phyloP scores from a whole-genome alignment of 192 early-diverging fungal genomes.

The Backusella australiensis region DNA sequence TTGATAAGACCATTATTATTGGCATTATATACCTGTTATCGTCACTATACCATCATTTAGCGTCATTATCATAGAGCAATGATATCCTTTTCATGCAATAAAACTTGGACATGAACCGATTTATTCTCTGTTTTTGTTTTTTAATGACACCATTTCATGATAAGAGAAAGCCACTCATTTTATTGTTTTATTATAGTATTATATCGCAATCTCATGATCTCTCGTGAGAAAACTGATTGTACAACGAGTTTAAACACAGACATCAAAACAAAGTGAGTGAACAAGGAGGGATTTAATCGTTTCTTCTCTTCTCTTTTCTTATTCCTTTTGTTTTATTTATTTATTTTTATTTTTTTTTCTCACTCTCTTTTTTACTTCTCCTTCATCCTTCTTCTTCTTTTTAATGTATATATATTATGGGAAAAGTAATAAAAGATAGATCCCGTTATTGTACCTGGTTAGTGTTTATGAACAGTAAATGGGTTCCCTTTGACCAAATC shows the following conservation, averaged over 20 bases:
- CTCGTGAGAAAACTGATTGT: conserved; percentile 8
- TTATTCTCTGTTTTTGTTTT: background rate
- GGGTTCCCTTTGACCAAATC: conserved; percentile 21
- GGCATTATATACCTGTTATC: background rate
- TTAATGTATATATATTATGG: conserved; percentile 4
- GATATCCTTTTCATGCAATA: background rate
- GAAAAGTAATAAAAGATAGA: background rate
- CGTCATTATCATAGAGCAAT: too few species aligned
- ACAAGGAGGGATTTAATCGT: background rate
- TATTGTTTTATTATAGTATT: background rate
- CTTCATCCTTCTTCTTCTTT: background rate
- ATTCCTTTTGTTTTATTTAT: background rate
- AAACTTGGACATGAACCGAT: background rate
- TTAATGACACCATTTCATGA: conserved; percentile 2
- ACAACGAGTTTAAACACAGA: conserved; percentile 1
- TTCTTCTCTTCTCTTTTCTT: background rate
- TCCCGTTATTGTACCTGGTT: conserved; percentile 15
- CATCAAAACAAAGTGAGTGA: background rate
- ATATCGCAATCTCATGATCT: background rate
- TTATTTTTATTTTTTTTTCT: background rate
- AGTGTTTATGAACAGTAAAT: conserved; percentile 22
- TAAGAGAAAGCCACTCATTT: background rate
- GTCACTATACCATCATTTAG: background rate
- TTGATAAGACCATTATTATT: background rate
- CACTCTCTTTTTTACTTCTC: background rate